These are phyloP conservation scores for Serendipita sp. DNA, from an alignment of 1,284 basidiomycete genomes.

Conservation along the genomic window DNA sequence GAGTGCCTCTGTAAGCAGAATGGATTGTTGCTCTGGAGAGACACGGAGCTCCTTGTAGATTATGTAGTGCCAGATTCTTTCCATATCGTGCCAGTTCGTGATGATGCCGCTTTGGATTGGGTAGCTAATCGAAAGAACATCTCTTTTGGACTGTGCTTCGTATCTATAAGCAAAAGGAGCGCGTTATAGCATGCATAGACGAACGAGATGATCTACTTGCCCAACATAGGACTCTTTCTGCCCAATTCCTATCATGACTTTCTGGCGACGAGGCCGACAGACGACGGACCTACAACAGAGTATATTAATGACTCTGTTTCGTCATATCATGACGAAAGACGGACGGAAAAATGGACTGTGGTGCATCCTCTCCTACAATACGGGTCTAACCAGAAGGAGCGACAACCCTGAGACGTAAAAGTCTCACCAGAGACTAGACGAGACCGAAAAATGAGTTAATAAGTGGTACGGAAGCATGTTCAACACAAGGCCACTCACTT, in stretches of 20 bases:
- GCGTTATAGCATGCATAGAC: not conserved
- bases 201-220: slow-evolving; percentile 17
- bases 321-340: slow-evolving; percentile 26
- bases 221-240: slow-evolving; percentile 44
- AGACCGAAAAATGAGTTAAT: not conserved
- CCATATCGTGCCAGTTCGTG: slow-evolving; percentile 96
- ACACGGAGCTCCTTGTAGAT: slow-evolving; percentile 82
- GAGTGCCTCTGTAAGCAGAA: slow-evolving; percentile 62
- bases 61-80: slow-evolving; percentile 90
- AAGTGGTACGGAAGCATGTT: slow-evolving; percentile 6
- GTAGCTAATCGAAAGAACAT: slow-evolving; percentile 58
- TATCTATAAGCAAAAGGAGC: slow-evolving; percentile 23
- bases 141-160: slow-evolving; percentile 55
- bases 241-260: slow-evolving; percentile 46
- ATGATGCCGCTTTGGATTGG: slow-evolving; percentile 77
- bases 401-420: not conserved
- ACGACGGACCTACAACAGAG: slow-evolving; percentile 35
- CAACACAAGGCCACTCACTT: slow-evolving; percentile 13
- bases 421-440: not conserved
- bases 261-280: slow-evolving; percentile 49
- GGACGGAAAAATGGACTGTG: slow-evolving; percentile 14
- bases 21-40: slow-evolving; percentile 80
- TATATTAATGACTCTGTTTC: not conserved
- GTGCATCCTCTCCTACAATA: slow-evolving; percentile 42
- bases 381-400: not conserved